These are phyloP conservation scores for Solanum medicagineum DNA, from an alignment of 257 asterid species.

Conservation along the genomic window DNA sequence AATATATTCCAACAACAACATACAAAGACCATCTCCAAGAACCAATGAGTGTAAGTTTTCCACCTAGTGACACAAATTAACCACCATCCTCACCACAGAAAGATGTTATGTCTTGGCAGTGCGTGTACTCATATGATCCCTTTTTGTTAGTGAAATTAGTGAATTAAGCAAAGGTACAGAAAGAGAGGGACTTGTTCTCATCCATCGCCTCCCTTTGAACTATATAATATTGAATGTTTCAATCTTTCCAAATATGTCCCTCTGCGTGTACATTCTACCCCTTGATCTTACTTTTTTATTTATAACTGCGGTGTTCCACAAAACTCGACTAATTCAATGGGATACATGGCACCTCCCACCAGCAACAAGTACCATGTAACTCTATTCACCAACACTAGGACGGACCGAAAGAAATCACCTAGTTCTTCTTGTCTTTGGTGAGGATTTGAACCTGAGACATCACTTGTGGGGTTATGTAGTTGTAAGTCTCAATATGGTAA, in stretches of 20 bases:
- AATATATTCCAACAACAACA: neutral
- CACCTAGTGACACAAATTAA: neutral
- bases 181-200: neutral
- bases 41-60: neutral
- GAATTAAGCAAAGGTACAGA: neutral
- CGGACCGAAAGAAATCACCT: neutral
- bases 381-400: neutral
- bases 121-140: neutral
- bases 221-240: neutral
- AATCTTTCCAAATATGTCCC: neutral
- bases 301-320: neutral
- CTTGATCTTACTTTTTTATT: neutral
- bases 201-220: neutral
- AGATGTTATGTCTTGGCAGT: neutral
- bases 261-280: neutral
- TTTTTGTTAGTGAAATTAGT: neutral
- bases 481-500: neutral
- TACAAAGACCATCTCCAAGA: neutral
- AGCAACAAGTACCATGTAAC: neutral
- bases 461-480: neutral
- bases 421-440: neutral
- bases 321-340: neutral
- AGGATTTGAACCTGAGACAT: neutral
- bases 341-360: neutral
- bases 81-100: neutral